These are phyloP conservation scores for Calonectria fujianensis DNA, from an alignment of 2,329 filamentous ascomycete species.

Conservation along the genomic window DNA sequence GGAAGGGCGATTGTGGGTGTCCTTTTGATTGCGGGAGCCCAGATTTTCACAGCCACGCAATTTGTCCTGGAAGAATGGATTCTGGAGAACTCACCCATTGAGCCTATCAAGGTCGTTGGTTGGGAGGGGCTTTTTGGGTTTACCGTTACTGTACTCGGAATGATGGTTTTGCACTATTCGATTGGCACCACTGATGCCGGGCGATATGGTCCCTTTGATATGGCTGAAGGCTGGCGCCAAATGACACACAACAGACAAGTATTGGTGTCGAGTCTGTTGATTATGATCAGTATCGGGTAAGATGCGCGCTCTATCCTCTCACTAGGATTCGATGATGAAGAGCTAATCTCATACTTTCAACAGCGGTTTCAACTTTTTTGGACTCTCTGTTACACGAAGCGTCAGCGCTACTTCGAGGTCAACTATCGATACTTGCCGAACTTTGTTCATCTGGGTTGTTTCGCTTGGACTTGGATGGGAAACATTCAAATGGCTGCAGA, in stretches of 20 bases:
- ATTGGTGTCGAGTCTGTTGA: slow-evolving; percentile 85
- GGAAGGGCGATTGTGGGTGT: slow-evolving; percentile 85
- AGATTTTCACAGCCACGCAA: slow-evolving; percentile 97
- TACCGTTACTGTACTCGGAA: slow-evolving; percentile 83
- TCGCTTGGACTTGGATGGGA: slow-evolving; percentile 97
- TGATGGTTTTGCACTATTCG: slow-evolving; percentile 85
- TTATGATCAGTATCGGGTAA: slow-evolving; percentile 98
- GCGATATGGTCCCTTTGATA: slow-evolving; percentile 90
- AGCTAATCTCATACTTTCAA: slow-evolving; percentile 46
- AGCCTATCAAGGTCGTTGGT: slow-evolving; percentile 92
- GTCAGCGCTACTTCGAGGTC: slow-evolving; percentile 95
- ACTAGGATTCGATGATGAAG: background rate
- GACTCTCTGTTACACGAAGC: slow-evolving; percentile 90
- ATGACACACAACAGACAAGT: slow-evolving; percentile 83
- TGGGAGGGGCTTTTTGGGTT: slow-evolving; percentile 98
- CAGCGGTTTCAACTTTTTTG: slow-evolving; percentile 99
- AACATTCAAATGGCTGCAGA: slow-evolving; percentile 97
- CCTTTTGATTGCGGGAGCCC: slow-evolving; percentile 91
- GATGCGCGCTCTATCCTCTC: background rate
- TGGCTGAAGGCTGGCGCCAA: slow-evolving; percentile 88
- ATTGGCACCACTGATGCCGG: slow-evolving; percentile 86
- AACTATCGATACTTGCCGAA: slow-evolving; percentile 97
- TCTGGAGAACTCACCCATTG: slow-evolving; percentile 78
- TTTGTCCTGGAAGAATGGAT: slow-evolving; percentile 98
- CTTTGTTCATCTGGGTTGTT: slow-evolving; percentile 98